phyloP scores from a whole-genome alignment of 108 stramenopile genomes.

The Skeletonema tropicum region DNA sequence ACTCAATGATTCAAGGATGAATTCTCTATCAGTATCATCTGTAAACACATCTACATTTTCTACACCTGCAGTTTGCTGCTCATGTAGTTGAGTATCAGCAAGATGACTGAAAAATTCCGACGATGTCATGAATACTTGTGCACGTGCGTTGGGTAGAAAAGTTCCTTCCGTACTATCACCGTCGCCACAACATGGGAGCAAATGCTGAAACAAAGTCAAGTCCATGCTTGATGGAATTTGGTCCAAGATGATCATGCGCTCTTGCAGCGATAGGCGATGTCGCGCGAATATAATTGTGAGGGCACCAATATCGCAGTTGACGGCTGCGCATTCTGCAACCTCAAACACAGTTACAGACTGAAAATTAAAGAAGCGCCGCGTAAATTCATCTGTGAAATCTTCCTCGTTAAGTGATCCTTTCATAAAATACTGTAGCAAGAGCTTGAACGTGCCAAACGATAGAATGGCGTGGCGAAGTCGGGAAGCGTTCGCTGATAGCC shows the following conservation, averaged over 20 bases:
- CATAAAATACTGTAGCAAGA: slow-evolving; percentile 45
- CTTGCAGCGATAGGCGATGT: slow-evolving; percentile 43
- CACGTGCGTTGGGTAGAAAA: slow-evolving; percentile 14
- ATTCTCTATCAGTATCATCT: slow-evolving; percentile 33
- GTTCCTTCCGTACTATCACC: slow-evolving; percentile 4
- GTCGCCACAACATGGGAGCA: slow-evolving; percentile 48
- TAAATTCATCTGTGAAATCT: neutral
- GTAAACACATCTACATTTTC: slow-evolving; percentile 25
- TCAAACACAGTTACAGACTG: slow-evolving; percentile 21
- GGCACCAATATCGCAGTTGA: slow-evolving; percentile 56
- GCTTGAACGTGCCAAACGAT: slow-evolving; percentile 59
- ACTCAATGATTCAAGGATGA: slow-evolving; percentile 4
- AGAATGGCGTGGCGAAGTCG: slow-evolving; percentile 26
- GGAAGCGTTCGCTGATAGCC: slow-evolving; percentile 35
- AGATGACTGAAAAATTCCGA: slow-evolving; percentile 47
- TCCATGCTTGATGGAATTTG: slow-evolving; percentile 54
- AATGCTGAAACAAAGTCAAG: slow-evolving; percentile 55
- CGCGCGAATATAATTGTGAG: slow-evolving; percentile 62
- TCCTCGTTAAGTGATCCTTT: slow-evolving; percentile 11
- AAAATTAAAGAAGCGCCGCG: slow-evolving; percentile 56
- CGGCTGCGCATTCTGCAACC: slow-evolving; percentile 54
- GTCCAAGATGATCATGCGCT: slow-evolving; percentile 47
- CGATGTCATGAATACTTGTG: slow-evolving; percentile 14
- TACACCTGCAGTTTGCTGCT: slow-evolving; percentile 7
- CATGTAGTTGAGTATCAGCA: slow-evolving; percentile 17